Evolutionary conservation across 2,329 filamentous ascomycete species (phyloP), one percentile per base, ranked within the genome.

Genomic region (Paecilomyces dactylethromorphus): DNA sequence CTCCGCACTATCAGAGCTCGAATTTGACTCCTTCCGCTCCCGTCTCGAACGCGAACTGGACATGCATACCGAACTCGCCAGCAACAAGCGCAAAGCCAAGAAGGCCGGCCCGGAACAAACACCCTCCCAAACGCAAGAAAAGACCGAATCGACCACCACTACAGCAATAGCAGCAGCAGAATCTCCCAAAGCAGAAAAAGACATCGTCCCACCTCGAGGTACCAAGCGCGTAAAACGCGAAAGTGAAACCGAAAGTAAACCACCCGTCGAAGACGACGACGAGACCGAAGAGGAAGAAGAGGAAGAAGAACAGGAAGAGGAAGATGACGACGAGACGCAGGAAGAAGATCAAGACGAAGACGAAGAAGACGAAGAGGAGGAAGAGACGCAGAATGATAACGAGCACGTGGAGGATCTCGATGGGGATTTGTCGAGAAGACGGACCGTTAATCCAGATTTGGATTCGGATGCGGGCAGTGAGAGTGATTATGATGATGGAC

Each of bases 41-140:
- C 76, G 83, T 22, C 74, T 87, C 50, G 82, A 87, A 67, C 79
- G 80, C 22, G 85, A 88, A 72, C 73, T 87, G 51, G 79, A 81
- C 59, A 69, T 70, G 7, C 79, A 74, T 61, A 77, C 74, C 29
- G 76, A 78, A 58, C 64, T 68, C 2, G 64, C 70, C 32, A 67
- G 63, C 13, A 66, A 65, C 56, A 76, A 76, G 63, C 64, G 72
- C 61, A 73, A 69, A 53, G 66, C 65, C 15, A 67, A 76, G 62
- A 76, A 76, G 59, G 76, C 39, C 15, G 11, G 15, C n/a, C 8
- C 39, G n/a, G 39, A 45, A 18, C 39, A 45, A 8, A 45, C 35
- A 2, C 13, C 4, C 8, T 45, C 35, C 3, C 35, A 45, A 74
- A 33, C 70, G 72, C 29, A 77, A 76, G 65, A 71, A 74, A 53